phyloP scores from a whole-genome alignment of 1,284 basidiomycete species.

The Malassezia sp. region DNA sequence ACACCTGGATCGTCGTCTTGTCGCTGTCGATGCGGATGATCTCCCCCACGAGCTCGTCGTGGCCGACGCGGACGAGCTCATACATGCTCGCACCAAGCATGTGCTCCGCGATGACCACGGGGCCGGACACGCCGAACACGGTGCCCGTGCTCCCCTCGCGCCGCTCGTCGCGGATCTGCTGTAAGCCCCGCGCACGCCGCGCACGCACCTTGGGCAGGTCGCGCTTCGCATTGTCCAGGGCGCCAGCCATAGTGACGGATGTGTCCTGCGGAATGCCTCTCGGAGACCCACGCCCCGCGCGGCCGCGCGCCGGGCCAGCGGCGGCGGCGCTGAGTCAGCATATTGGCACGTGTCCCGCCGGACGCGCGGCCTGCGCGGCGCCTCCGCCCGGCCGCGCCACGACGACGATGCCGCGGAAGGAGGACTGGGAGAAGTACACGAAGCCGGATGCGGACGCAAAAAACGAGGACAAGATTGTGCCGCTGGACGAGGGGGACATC shows the following conservation, averaged over 20 bases:
- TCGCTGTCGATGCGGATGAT: constrained; percentile 45
- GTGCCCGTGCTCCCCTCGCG: constrained; percentile 34
- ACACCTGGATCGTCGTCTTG: constrained; percentile 90
- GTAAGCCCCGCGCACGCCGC: neutral
- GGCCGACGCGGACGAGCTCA: constrained; percentile 46
- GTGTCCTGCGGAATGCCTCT: no score
- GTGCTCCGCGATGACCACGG: constrained; percentile 45
- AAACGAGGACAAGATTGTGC: constrained; percentile 50
- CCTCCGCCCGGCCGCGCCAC: neutral
- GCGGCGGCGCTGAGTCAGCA: constrained; percentile 9
- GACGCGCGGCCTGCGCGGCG: constrained; percentile 1
- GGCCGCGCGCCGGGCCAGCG: neutral
- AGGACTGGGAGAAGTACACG: constrained; percentile 46
- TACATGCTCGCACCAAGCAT: constrained; percentile 46
- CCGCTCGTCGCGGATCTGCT: constrained; percentile 43
- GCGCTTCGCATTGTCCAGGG: constrained; percentile 39
- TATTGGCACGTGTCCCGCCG: neutral
- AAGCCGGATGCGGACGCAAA: constrained; percentile 33
- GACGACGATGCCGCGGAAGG: constrained; percentile 38
- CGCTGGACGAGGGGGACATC: constrained; percentile 94
- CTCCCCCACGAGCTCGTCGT: constrained; percentile 45
- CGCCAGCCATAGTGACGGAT: constrained; percentile 17
- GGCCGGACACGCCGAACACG: constrained; percentile 44
- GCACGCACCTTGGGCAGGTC: constrained; percentile 30
- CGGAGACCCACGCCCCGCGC: neutral